Evolutionary conservation across 202 grass and related monocot genomes (phyloP), one percentile per base, ranked within the genome.

Genomic region (Elaeis oleifera): DNA sequence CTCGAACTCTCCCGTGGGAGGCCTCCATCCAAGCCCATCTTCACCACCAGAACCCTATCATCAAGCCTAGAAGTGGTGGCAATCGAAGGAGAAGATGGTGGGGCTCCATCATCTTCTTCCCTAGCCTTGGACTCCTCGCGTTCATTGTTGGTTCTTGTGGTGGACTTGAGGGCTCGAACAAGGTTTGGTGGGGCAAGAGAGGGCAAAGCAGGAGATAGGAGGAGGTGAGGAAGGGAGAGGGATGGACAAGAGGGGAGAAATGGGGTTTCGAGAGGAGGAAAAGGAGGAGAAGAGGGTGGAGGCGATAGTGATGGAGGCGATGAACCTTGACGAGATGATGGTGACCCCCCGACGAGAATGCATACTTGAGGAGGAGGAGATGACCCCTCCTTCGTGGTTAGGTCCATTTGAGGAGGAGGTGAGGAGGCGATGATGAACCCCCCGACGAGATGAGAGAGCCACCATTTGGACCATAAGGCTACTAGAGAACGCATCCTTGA

Each of bases 1-100:
- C 65, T 86, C 82, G 61, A 89, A 89, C 11, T 84, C 84, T 14
- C 73, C 79, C 18, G 53, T 62, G 11, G 73, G 65, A 55, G 61
- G 28, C 28, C 48, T 63, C 53, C 36, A 29, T 61, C 58, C 21
- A 31, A 21, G 22, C 20, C 29, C 27, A 14, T 16, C 9, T 48
- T 48, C 17, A 51, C 9, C 32, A 17, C 1, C 14, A 8, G 17
- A 19, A 18, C 26, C 61, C 20, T 5, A 5, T 49, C 29, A 13
- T 50, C 32, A 16, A 5, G 27, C 49, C 3, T 29, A 0, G 5
- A 31, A 51, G 1, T 27, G 58, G 58, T 14, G 49, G 21, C 53
- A n/a, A 15, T 23, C 32, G 31, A 17, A 13, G 77, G 25, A 49
- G 55, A 73, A 9, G 74, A 53, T 23, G 76, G 29, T 5, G 52